These are phyloP conservation scores for Yarrowia galli DNA, from an alignment of 1,139 yeast genomes.

Conservation along the genomic window DNA sequence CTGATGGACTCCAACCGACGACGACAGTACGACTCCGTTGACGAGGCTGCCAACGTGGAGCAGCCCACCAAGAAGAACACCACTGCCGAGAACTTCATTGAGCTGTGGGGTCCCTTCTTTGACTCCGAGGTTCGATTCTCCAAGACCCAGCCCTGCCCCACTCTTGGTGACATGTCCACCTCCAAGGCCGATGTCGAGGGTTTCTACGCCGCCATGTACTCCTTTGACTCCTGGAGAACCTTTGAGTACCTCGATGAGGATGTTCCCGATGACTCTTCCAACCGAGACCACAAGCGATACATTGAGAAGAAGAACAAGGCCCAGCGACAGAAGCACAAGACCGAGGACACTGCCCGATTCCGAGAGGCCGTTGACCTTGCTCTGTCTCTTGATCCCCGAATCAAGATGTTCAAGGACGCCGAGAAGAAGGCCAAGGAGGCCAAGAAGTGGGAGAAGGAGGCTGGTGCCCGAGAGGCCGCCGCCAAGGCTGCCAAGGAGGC, in stretches of 20 bases:
- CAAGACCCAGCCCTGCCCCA: slow-evolving; percentile 86
- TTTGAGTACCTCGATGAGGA: slow-evolving; percentile 98
- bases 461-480: slow-evolving; percentile 96
- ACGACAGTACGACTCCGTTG: slow-evolving; percentile 95
- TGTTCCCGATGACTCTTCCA: slow-evolving; percentile 98
- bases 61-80: slow-evolving; percentile 72
- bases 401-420: slow-evolving; percentile 87
- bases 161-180: slow-evolving; percentile 71
- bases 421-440: slow-evolving; percentile 95
- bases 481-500: slow-evolving; percentile 81
- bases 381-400: slow-evolving; percentile 90
- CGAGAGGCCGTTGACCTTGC: slow-evolving; percentile 90
- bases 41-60: slow-evolving; percentile 79
- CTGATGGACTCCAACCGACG: slow-evolving; percentile 86
- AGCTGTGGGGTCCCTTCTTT: slow-evolving; percentile 92
- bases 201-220: slow-evolving; percentile 92
- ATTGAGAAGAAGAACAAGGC: slow-evolving; percentile 97
- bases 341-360: slow-evolving; percentile 93
- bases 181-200: slow-evolving; percentile 84
- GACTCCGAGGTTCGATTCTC: slow-evolving; percentile 92
- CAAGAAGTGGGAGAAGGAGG: slow-evolving; percentile 97
- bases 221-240: slow-evolving; percentile 97
- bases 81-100: slow-evolving; percentile 75
- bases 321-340: slow-evolving; percentile 96
- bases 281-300: slow-evolving; percentile 99